Conservation (phyloP, 2,329 filamentous ascomycete genomes). For the Leptosphaerulina australis region DNA sequence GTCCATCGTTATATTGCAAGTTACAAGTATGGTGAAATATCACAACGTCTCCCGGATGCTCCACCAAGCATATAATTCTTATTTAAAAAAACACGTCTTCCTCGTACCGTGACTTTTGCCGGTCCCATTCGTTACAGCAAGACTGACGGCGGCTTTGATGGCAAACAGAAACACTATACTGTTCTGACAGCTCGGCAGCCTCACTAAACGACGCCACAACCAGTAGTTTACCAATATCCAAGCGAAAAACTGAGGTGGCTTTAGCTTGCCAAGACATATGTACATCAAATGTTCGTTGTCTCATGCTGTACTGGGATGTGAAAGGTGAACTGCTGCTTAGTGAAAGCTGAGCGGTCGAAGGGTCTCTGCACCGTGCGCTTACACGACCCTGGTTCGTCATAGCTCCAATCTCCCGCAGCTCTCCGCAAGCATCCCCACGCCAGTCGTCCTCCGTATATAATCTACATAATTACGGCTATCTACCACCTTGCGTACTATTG, state of each 20-base stretch:
- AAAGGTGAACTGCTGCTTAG: not conserved
- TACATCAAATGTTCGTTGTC: not conserved
- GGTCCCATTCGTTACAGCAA: slow-evolving; percentile 4
- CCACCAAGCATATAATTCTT: too few species aligned
- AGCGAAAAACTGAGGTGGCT: not conserved
- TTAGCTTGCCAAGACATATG: not conserved
- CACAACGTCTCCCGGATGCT: too few species aligned
- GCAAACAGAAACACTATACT: slow-evolving; percentile 15
- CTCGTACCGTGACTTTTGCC: not conserved
- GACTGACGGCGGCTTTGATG: slow-evolving; percentile 17
- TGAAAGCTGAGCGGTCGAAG: slow-evolving; percentile 6
- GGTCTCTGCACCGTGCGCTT: slow-evolving; percentile 15
- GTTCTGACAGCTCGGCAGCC: slow-evolving; percentile 14
- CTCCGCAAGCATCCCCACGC: slow-evolving; percentile 38
- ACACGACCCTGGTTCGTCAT: slow-evolving; percentile 32
- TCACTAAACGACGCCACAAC: slow-evolving; percentile 8
- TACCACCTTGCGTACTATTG: not conserved
- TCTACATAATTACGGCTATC: slow-evolving; percentile 15
- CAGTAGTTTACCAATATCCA: not conserved
- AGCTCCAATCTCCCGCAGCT: slow-evolving; percentile 30
- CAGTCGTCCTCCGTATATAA: slow-evolving; percentile 14
- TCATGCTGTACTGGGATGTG: not conserved
- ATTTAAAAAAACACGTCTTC: too few species aligned
- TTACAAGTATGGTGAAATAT: too few species aligned
- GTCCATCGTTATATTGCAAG: too few species aligned